phyloP scores from a whole-genome alignment of 73 alveolate genomes.

The Paramecium biaurelia region DNA sequence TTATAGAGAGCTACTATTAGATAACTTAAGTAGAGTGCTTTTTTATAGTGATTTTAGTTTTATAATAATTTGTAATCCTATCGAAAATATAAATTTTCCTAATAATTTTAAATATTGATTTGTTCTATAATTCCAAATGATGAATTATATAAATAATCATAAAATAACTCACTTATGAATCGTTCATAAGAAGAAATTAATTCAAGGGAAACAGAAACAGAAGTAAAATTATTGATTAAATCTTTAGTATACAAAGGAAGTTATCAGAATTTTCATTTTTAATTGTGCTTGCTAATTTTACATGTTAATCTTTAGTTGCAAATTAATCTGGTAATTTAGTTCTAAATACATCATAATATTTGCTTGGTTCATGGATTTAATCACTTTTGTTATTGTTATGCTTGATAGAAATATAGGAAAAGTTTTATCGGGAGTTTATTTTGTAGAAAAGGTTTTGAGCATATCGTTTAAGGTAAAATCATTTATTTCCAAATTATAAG shows the following conservation, averaged over 20 bases:
- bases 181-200: not conserved
- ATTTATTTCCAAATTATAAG: not conserved
- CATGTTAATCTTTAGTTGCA: not conserved
- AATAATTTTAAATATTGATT: not conserved
- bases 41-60: slow-evolving; percentile 4
- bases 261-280: not conserved
- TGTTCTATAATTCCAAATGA: not conserved
- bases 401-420: not conserved
- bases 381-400: not conserved
- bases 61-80: not conserved
- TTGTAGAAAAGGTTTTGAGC: not conserved
- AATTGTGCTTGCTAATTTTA: not conserved
- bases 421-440: not conserved
- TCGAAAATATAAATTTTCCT: not conserved
- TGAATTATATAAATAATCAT: not conserved
- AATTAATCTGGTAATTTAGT: slow-evolving; percentile 27
- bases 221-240: not conserved
- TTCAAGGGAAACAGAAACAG: not conserved
- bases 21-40: slow-evolving; percentile 40
- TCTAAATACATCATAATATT: not conserved
- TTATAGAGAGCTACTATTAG: slow-evolving; percentile 48
- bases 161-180: not conserved
- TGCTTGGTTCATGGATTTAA: slow-evolving; percentile 38
- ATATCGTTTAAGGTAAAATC: not conserved
- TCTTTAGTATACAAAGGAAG: not conserved